Base-by-base conservation (phyloP, 2,329 filamentous ascomycete species). In the Cladosporium sp. region DNA sequence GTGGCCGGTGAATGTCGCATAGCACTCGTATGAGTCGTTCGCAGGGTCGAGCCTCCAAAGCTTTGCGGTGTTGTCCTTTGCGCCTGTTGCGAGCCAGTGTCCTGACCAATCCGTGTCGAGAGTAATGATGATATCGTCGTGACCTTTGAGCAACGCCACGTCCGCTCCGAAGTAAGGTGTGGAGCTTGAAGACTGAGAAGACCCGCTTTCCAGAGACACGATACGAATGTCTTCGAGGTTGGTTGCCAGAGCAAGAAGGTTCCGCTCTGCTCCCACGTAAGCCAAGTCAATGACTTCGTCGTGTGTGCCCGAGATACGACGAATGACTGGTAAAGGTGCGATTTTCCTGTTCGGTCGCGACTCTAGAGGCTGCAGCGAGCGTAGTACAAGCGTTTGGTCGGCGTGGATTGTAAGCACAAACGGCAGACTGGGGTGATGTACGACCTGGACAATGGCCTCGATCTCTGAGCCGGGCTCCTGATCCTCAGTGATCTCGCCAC, bases 271-370 rank as follows among this genome's bases (percentile, higher is more conserved):
- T 1, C 94, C 85, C 57, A 97, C 80, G 68, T 94, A 97, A 30
- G 88, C 89, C 36, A 99, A 78, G 70, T 99, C 95, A 65, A 99
- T 97, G 55, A 99, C 92, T 73, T 99, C 94, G 72, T 99, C 95
- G 73, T 97, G 92, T 6, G 94, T 97, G 55, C 94, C 95, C 4
- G 93, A 96, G 65, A 99, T 95, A 45, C 91, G 85, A 65, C 89
- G 85, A 45, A 89, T 82, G 0, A 87, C 69, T 9, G 82, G 78
- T 22, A 88, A 73, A n/a, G 83, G 76, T 12, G 65, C 56, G 22
- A 66, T 65, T 22, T 62, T 63, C 11, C 43, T 17, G 12, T 38
- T 57, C 5, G 60, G 22, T 9, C 59, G 40, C 63, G 68, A 69
- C 60, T 71, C 57, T 65, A 83, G 51, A 69, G 82, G 51, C 70